Conservation (phyloP, 306 rosid species). For the Lithocarpus polystachyus region DNA sequence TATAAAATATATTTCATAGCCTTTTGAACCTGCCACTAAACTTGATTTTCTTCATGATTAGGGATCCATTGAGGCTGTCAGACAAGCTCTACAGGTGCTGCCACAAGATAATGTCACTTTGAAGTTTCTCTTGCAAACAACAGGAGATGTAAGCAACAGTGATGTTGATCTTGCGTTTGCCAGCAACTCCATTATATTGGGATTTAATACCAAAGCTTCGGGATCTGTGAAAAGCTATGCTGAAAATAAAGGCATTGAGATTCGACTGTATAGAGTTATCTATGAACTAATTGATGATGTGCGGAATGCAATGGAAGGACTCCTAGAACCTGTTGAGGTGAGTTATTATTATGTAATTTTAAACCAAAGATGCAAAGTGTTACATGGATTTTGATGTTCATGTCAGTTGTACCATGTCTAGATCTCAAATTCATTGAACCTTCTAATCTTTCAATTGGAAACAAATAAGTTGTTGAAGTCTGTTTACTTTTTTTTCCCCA, state of each 20-base stretch:
- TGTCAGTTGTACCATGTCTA: not conserved
- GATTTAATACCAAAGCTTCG: slow-evolving; percentile 76
- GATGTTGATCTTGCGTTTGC: slow-evolving; percentile 95
- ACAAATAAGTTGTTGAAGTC: not conserved
- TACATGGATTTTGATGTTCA: not conserved
- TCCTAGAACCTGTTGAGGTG: slow-evolving; percentile 82
- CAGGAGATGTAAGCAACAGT: slow-evolving; percentile 84
- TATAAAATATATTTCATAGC: slow-evolving; percentile 14
- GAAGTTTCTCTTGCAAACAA: slow-evolving; percentile 89
- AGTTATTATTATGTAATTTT: not conserved
- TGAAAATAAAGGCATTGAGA: slow-evolving; percentile 83
- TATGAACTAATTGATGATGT: slow-evolving; percentile 92
- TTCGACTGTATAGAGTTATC: slow-evolving; percentile 84
- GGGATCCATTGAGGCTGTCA: slow-evolving; percentile 97
- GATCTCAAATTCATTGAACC: not conserved
- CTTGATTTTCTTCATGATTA: slow-evolving; percentile 25
- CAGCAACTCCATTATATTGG: slow-evolving; percentile 83
- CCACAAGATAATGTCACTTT: slow-evolving; percentile 88
- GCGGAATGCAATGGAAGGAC: slow-evolving; percentile 97
- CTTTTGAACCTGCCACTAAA: slow-evolving; percentile 16
- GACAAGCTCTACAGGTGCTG: slow-evolving; percentile 88
- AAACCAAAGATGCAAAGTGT: not conserved
- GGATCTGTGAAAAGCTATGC: slow-evolving; percentile 86
- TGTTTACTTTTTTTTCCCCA: not conserved
- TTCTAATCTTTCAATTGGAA: not conserved